A percentile compares a stretch with the other conserved stretches of the same genome.
Evolutionary conservation across 768 basidiomycete species (phyloP).

Genomic region (Suillus hirtellus): DNA sequence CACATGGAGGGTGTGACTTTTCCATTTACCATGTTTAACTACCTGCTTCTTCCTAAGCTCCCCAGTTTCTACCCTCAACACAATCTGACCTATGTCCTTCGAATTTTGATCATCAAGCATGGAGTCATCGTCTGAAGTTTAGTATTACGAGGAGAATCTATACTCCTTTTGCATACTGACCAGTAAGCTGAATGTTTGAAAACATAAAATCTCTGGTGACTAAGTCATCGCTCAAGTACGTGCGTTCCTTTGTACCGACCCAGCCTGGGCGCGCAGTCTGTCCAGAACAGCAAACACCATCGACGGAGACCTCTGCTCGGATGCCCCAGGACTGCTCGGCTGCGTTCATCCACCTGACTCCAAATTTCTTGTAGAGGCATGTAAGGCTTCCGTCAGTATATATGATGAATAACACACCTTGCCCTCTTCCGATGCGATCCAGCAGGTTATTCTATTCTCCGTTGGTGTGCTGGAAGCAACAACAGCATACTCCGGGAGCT

Average conservation of each 20-base stretch:
- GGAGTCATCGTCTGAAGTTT: constrained; percentile 23
- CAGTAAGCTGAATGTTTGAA: constrained; percentile 19
- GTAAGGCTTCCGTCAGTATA: not conserved
- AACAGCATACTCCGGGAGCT: constrained; percentile 18
- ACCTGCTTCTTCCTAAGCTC: too few species aligned
- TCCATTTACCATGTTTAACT: accelerated
- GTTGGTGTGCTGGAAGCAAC: not conserved
- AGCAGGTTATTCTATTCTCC: constrained; percentile 20
- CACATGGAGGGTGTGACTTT: too few species aligned
- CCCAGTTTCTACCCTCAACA: constrained; percentile 13
- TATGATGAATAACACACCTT: constrained; percentile 15
- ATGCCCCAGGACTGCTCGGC: not conserved
- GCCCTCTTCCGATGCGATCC: constrained; percentile 25
- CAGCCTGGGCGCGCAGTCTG: accelerated
- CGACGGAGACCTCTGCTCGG: constrained; percentile 7
- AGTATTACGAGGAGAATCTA: not conserved
- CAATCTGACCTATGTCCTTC: constrained; percentile 20
- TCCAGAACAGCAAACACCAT: constrained; percentile 4
- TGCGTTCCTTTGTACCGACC: not conserved
- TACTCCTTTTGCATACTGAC: constrained; percentile 8
- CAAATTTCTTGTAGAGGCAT: not conserved
- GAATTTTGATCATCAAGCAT: constrained; percentile 13
- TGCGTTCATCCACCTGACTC: constrained; percentile 16
- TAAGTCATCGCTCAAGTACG: not conserved
- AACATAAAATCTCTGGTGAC: constrained; percentile 17